These are phyloP conservation scores for Flaveria robusta DNA, from an alignment of 129 eudicot species.

Conservation along the genomic window DNA sequence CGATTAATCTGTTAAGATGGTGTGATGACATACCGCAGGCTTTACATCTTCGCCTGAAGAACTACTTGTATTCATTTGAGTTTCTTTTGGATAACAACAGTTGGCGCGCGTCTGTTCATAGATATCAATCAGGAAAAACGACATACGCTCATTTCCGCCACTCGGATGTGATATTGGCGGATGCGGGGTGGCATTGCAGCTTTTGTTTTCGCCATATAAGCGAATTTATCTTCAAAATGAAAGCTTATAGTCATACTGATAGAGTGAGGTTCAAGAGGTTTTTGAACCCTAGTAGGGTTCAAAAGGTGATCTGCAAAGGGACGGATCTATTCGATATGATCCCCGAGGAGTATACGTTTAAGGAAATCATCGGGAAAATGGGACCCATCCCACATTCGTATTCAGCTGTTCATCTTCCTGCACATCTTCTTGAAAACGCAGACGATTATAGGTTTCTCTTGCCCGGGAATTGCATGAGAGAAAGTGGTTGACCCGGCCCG, in stretches of 20 bases:
- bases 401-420: slow-evolving; percentile 91
- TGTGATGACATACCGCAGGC: slow-evolving; percentile 76
- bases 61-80: slow-evolving; percentile 84
- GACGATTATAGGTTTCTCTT: slow-evolving; percentile 57
- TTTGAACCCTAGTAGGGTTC: slow-evolving; percentile 71
- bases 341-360: slow-evolving; percentile 86
- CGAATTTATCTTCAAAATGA: slow-evolving; percentile 87
- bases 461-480: slow-evolving; percentile 87
- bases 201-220: slow-evolving; percentile 71
- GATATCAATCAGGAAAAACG: slow-evolving; percentile 67
- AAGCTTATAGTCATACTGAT: slow-evolving; percentile 84
- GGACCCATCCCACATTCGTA: slow-evolving; percentile 90
- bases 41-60: slow-evolving; percentile 75
- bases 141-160: slow-evolving; percentile 86
- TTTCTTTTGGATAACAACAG: slow-evolving; percentile 70
- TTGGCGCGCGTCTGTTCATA: slow-evolving; percentile 85
- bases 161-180: slow-evolving; percentile 74
- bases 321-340: slow-evolving; percentile 84
- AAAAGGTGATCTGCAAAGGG: slow-evolving; percentile 77
- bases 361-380: slow-evolving; percentile 83
- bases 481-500: slow-evolving; percentile 52
- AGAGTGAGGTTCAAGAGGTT: slow-evolving; percentile 76
- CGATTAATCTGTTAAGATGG: slow-evolving; percentile 84
- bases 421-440: slow-evolving; percentile 69
- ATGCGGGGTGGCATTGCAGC: slow-evolving; percentile 98